These are phyloP conservation scores for Brachypodium distachyon DNA, from an alignment of 202 grass and related monocot genomes.

Conservation along the genomic window DNA sequence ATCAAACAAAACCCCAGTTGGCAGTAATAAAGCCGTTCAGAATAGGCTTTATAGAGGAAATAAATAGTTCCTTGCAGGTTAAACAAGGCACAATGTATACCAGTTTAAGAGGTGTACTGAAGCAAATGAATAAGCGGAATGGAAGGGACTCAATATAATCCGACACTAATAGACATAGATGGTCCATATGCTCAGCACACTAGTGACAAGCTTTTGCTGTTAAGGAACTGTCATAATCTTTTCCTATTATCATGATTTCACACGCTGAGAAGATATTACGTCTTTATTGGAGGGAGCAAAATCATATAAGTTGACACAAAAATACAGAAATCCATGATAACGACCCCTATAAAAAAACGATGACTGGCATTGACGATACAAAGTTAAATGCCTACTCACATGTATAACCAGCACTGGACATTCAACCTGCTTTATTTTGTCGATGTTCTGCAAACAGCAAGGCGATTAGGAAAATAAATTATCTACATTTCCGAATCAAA, in stretches of 20 bases:
- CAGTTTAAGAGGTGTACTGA: not conserved
- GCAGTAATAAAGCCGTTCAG: not conserved
- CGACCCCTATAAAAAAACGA: not conserved
- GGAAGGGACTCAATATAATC: not conserved
- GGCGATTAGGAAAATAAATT: not conserved
- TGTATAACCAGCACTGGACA: conserved; percentile 95
- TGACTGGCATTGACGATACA: not conserved
- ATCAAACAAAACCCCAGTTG: not conserved
- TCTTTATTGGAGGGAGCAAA: not conserved
- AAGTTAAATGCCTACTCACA: conserved; percentile 45
- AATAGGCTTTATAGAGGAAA: not conserved
- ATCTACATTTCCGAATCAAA: not conserved
- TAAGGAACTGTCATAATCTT: not conserved
- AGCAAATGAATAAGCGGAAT: not conserved
- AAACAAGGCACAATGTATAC: not conserved
- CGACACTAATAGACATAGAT: not conserved
- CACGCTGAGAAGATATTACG: not conserved
- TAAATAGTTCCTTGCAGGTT: not conserved
- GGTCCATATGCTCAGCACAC: not conserved
- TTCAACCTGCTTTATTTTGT: conserved; percentile 87
- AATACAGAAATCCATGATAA: not conserved
- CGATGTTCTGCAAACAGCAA: conserved; percentile 71
- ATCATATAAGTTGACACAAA: not conserved
- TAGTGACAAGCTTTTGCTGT: not conserved
- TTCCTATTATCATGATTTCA: not conserved